phyloP scores from a whole-genome alignment of 1,284 basidiomycete species.

The Trichosporon asahii region DNA sequence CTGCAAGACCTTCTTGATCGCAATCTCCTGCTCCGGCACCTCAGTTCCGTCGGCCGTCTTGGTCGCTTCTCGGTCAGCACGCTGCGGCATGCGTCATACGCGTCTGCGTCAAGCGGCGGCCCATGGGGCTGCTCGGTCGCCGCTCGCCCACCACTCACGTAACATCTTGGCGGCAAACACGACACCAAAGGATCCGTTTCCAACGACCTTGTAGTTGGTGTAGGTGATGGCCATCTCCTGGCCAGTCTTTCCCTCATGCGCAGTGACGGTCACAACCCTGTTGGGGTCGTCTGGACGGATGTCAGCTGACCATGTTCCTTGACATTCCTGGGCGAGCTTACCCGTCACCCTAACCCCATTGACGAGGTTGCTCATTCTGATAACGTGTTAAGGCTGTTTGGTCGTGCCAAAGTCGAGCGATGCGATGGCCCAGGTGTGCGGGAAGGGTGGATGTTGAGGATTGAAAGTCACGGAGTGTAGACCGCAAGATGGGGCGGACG shows the following conservation, averaged over 20 bases:
- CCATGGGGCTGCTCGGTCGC: too few relatives aligned
- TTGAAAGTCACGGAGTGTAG: neutral
- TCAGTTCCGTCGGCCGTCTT: slow-evolving; percentile 44
- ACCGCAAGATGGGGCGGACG: neutral
- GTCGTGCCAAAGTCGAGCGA: neutral
- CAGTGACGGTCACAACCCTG: slow-evolving; percentile 90
- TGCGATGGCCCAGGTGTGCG: neutral
- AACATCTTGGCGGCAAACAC: slow-evolving; percentile 73
- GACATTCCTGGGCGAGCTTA: slow-evolving; percentile 55
- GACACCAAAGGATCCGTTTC: slow-evolving; percentile 98
- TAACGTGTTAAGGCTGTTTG: neutral
- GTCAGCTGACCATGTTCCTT: slow-evolving; percentile 18
- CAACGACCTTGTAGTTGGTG: slow-evolving; percentile 96
- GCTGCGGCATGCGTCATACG: neutral
- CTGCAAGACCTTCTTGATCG: slow-evolving; percentile 99
- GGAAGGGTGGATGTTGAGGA: neutral
- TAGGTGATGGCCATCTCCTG: slow-evolving; percentile 85
- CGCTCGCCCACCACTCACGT: slow-evolving; percentile 32
- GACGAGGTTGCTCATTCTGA: slow-evolving; percentile 53
- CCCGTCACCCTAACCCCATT: slow-evolving; percentile 87
- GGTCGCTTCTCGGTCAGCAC: slow-evolving; percentile 27
- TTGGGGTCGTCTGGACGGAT: slow-evolving; percentile 76
- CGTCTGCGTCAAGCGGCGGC: neutral
- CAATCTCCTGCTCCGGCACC: slow-evolving; percentile 81
- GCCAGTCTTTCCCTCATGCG: slow-evolving; percentile 90